A percentile compares a stretch with the other conserved stretches of the same genome.
phyloP scores from a whole-genome alignment of 139 green algal species.

The Eudorina sp. region DNA sequence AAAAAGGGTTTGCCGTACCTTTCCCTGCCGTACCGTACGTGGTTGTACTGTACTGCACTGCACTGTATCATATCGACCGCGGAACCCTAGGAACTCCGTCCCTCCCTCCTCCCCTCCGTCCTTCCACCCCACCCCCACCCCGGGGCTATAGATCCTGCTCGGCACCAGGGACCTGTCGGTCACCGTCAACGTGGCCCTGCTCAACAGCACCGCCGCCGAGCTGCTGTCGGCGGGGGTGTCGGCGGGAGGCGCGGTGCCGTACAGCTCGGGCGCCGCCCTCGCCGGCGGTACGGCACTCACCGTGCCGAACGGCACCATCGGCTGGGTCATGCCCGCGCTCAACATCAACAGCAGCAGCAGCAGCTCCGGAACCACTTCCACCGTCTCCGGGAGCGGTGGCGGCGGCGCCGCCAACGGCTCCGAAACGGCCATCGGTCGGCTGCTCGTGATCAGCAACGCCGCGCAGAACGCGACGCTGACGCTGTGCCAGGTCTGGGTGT shows the following conservation, averaged over 20 bases:
- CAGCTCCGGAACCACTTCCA: neutral
- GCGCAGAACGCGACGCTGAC: neutral
- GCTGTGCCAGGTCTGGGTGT: constrained; percentile 36
- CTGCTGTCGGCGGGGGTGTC: neutral
- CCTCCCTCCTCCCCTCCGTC: too few relatives aligned
- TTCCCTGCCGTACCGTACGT: too few relatives aligned
- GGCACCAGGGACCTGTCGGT: too few relatives aligned
- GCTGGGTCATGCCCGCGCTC: neutral
- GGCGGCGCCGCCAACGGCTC: neutral
- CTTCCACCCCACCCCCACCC: too few relatives aligned
- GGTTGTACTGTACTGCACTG: too few relatives aligned
- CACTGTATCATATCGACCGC: too few relatives aligned
- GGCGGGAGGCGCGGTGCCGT: neutral
- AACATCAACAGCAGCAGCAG: too few relatives aligned
- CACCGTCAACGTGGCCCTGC: constrained; percentile 4
- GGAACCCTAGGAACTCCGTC: too few relatives aligned
- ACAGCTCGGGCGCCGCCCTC: neutral
- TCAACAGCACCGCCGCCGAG: constrained; percentile 6
- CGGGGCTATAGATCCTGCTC: too few relatives aligned
- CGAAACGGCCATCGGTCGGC: neutral
- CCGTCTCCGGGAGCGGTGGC: too few relatives aligned
- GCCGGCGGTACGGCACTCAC: neutral
- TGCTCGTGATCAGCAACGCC: neutral
- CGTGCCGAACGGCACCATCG: neutral
- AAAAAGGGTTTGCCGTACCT: too few relatives aligned